These are phyloP conservation scores for Rhododendron molle DNA, from an alignment of 148 eudicot species.

Conservation along the genomic window DNA sequence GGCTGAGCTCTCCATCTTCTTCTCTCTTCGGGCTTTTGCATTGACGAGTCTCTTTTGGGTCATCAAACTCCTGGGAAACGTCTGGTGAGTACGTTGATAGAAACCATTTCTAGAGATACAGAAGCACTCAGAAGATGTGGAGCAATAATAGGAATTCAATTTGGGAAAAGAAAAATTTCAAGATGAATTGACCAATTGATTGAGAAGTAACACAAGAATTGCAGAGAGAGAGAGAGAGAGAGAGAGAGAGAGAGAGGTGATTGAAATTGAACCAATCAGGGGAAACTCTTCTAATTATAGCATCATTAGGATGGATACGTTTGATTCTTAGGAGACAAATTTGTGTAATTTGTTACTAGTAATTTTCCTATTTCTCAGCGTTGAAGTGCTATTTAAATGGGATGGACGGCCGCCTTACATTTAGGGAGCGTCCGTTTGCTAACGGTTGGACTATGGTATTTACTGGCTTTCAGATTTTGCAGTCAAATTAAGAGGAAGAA, in stretches of 20 bases:
- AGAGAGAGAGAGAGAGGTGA: not conserved
- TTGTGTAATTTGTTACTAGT: not conserved
- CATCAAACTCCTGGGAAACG: slow-evolving; percentile 9
- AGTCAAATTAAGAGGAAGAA: not conserved
- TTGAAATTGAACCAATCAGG: not conserved
- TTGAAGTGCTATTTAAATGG: not conserved
- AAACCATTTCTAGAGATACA: not conserved
- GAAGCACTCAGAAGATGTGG: not conserved
- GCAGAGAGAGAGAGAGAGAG: not conserved
- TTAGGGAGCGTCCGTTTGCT: not conserved
- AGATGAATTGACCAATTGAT: not conserved
- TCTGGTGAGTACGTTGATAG: not conserved
- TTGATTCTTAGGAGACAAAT: not conserved
- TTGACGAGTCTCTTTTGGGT: not conserved
- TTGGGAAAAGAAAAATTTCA: not conserved
- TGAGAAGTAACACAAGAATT: not conserved
- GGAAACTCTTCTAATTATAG: not conserved
- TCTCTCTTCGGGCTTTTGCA: not conserved
- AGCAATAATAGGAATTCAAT: not conserved
- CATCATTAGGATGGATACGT: not conserved
- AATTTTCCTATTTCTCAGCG: not conserved
- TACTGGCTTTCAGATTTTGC: not conserved
- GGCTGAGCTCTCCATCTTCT: slow-evolving; percentile 16
- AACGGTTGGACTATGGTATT: not conserved
- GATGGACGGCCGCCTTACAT: not conserved